Evolutionary conservation across 768 basidiomycete species (phyloP), one percentile per base, ranked within the genome.

Genomic region (Heimioporus sp.): DNA sequence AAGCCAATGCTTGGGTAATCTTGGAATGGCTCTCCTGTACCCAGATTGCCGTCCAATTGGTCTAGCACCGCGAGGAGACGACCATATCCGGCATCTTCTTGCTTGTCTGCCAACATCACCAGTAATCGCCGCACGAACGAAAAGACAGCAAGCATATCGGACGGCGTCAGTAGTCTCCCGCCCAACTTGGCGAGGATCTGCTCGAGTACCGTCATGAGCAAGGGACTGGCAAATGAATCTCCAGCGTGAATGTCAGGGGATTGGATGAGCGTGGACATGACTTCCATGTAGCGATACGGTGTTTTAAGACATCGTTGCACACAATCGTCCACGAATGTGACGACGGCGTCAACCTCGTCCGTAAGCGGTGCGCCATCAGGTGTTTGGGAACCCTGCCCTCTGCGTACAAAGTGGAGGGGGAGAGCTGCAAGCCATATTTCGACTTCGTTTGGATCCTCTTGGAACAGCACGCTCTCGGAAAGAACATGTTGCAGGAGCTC

Each of bases 201-300:
- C 60, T 97, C 94, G 5, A 93, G 58, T 15, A 92, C 70, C 0
- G 91, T 85, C 77, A 88, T 82, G 4, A 97, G 67, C 13, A 98
- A 75, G 0, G 93, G 90, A 56, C 89, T 92, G 5, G 85, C 80
- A 34, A 73, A 69, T 11, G 56, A 52, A 17, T 75, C 74, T 59
- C n/a, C 55, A 48, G 48, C 59, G 38, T 57, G 54, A 15, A 50
- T 21, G 37, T 49, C 37, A 24, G 20, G 36, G n/a, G 48, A 62
- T 46, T 53, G 58, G 4, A 50, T 49, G 19, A 82, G 63, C 0
- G 67, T 61, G 7, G 77, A 65, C 55, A 85, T 68, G 20, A 85
- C 85, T 60, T 97, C 94, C 48, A 96, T 76, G 63, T 96, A 98
- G 28, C 82, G 80, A 65, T 93, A 90, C 0, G 92, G 90, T 2